These are phyloP conservation scores for Sordaria brevicollis DNA, from an alignment of 495 filamentous ascomycete genomes.

Conservation along the genomic window DNA sequence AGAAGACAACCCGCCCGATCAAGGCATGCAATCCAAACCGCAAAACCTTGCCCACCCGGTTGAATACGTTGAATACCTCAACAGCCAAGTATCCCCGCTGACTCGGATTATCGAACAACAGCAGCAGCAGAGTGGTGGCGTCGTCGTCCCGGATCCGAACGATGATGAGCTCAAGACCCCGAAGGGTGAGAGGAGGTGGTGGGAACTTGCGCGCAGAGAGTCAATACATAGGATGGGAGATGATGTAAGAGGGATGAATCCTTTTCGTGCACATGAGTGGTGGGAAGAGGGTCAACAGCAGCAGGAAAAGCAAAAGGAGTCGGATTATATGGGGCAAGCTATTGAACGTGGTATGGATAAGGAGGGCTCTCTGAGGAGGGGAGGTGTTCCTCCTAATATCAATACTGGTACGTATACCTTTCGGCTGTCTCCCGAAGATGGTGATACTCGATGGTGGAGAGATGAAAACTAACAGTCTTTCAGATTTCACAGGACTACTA, in stretches of 20 bases:
- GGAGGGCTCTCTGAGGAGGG: not conserved
- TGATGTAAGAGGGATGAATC: not conserved
- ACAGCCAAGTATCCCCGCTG: not conserved
- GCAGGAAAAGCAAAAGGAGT: not conserved
- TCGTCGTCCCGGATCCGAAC: not conserved
- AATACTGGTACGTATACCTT: not conserved
- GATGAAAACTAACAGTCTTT: not conserved
- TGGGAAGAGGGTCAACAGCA: not conserved
- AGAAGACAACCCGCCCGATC: not conserved
- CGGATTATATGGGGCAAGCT: not conserved
- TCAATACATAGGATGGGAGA: not conserved
- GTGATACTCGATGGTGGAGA: not conserved
- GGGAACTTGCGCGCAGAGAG: not conserved
- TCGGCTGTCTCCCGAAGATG: not conserved
- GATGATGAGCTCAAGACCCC: not conserved
- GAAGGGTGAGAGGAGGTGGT: not conserved
- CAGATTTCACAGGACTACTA: not conserved
- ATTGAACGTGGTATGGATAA: not conserved
- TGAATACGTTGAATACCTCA: not conserved
- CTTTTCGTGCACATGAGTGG: not conserved
- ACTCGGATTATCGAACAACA: not conserved
- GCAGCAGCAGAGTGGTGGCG: not conserved
- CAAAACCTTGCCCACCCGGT: not conserved
- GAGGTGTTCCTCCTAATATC: not conserved
- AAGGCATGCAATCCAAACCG: not conserved